phyloP scores from a whole-genome alignment of 2,329 filamentous ascomycete species.

The Neocucurbitaria cava region DNA sequence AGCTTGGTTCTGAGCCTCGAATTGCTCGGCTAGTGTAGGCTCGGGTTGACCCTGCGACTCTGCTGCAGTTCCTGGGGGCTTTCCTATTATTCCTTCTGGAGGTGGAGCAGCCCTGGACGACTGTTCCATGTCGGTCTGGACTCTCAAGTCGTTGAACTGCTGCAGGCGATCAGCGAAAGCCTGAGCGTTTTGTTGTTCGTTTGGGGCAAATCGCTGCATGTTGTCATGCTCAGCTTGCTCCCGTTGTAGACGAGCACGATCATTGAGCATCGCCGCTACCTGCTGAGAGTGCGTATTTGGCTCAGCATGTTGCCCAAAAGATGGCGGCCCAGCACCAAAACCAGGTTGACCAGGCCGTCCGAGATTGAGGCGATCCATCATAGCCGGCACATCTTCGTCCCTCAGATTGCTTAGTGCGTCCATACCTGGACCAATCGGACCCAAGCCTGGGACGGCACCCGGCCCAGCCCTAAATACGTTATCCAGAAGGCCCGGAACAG shows the following conservation, averaged over 20 bases:
- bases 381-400: slow-evolving; percentile 73
- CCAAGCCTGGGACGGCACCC: slow-evolving; percentile 49
- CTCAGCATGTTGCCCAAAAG: slow-evolving; percentile 58
- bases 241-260: slow-evolving; percentile 65
- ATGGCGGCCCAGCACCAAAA: slow-evolving; percentile 55
- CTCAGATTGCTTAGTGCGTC: slow-evolving; percentile 58
- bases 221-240: slow-evolving; percentile 66
- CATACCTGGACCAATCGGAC: slow-evolving; percentile 54
- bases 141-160: slow-evolving; percentile 81
- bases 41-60: slow-evolving; percentile 32
- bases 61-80: slow-evolving; percentile 28
- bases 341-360: slow-evolving; percentile 59
- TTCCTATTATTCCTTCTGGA: slow-evolving; percentile 48
- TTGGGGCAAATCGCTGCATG: slow-evolving; percentile 38
- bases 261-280: slow-evolving; percentile 66
- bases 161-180: slow-evolving; percentile 72
- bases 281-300: slow-evolving; percentile 61
- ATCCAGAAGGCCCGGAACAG: slow-evolving; percentile 74
- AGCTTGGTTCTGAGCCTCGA: slow-evolving; percentile 22
- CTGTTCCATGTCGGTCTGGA: slow-evolving; percentile 70
- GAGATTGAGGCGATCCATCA: slow-evolving; percentile 71
- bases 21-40: slow-evolving; percentile 26
- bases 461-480: slow-evolving; percentile 53
- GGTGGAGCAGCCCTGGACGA: slow-evolving; percentile 30
- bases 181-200: slow-evolving; percentile 47